These are phyloP conservation scores for Sporisorium exsertum DNA, from an alignment of 1,284 basidiomycete genomes.

Conservation along the genomic window DNA sequence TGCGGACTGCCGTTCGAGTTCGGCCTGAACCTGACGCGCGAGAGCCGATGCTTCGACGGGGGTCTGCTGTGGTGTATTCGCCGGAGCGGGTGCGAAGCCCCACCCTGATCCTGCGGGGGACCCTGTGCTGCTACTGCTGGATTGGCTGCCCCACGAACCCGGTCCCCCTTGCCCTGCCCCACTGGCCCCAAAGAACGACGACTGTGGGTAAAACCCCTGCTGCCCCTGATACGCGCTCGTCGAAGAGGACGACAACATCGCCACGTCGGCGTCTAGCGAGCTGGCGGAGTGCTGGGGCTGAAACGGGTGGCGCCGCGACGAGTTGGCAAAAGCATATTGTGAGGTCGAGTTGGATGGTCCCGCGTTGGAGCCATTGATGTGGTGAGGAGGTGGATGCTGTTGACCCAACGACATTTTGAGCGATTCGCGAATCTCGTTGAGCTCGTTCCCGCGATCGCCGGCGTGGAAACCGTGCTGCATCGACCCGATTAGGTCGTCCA, in stretches of 20 bases:
- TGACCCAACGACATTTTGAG: constrained; percentile 48
- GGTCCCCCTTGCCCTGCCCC: constrained; percentile 20
- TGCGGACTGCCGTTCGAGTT: constrained; percentile 27
- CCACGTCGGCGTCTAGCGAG: constrained; percentile 48
- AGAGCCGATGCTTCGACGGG: constrained; percentile 50
- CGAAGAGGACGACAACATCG: constrained; percentile 44
- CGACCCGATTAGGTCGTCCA: constrained; percentile 63
- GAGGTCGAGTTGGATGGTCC: constrained; percentile 22
- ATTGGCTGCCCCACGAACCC: constrained; percentile 32
- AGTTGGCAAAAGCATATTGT: constrained; percentile 3
- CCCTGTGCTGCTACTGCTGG: constrained; percentile 9
- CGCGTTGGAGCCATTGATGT: not conserved
- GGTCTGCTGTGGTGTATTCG: constrained; percentile 56
- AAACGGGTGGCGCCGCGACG: constrained; percentile 3
- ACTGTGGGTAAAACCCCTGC: constrained; percentile 8
- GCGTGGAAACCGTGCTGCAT: constrained; percentile 61
- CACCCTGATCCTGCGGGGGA: not conserved
- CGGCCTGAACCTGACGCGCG: constrained; percentile 48
- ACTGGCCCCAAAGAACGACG: constrained; percentile 14
- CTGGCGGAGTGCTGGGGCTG: not conserved
- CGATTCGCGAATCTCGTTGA: constrained; percentile 56
- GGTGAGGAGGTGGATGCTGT: constrained; percentile 8
- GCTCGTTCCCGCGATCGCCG: constrained; percentile 56
- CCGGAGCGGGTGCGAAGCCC: constrained; percentile 43
- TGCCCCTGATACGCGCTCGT: constrained; percentile 6